These are phyloP conservation scores for Grosmannia clavigera DNA, from an alignment of 2,329 filamentous ascomycete species.

Conservation along the genomic window DNA sequence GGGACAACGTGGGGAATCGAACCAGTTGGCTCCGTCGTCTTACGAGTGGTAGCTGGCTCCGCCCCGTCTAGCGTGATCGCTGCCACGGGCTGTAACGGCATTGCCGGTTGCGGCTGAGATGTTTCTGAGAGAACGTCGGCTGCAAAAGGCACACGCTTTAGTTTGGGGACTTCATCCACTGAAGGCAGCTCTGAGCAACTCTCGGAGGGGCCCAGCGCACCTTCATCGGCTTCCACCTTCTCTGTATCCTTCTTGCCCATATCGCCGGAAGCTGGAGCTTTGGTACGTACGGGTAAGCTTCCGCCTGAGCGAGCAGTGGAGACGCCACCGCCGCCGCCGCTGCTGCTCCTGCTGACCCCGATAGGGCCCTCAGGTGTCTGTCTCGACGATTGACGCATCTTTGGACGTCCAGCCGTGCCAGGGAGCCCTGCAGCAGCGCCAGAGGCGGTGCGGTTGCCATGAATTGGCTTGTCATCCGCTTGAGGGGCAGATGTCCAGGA, in stretches of 20 bases:
- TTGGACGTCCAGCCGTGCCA: background rate
- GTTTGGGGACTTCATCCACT: background rate
- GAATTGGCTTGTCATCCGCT: background rate
- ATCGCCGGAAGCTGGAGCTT: background rate
- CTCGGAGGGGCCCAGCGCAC: background rate
- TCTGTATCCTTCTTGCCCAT: background rate
- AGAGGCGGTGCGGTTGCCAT: background rate
- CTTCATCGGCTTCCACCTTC: background rate
- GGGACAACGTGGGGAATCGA: no score
- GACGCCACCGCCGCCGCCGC: background rate
- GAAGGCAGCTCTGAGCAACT: no score
- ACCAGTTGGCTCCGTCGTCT: no score
- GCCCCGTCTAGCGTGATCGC: background rate
- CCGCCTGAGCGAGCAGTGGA: background rate
- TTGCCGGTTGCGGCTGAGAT: conserved; percentile 5
- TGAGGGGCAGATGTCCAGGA: background rate
- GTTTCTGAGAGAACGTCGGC: conserved; percentile 7
- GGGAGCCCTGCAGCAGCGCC: background rate
- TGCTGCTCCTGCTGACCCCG: background rate
- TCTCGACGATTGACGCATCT: background rate
- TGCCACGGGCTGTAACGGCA: conserved; percentile 11
- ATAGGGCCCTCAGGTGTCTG: conserved; percentile 3
- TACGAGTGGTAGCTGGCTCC: background rate
- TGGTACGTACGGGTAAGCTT: conserved; percentile 14
- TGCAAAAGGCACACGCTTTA: conserved; percentile 10